A percentile compares a stretch with the other conserved stretches of the same genome.
These are phyloP conservation scores for Pichia deserticola DNA, from an alignment of 805 yeast species.

Conservation along the genomic window DNA sequence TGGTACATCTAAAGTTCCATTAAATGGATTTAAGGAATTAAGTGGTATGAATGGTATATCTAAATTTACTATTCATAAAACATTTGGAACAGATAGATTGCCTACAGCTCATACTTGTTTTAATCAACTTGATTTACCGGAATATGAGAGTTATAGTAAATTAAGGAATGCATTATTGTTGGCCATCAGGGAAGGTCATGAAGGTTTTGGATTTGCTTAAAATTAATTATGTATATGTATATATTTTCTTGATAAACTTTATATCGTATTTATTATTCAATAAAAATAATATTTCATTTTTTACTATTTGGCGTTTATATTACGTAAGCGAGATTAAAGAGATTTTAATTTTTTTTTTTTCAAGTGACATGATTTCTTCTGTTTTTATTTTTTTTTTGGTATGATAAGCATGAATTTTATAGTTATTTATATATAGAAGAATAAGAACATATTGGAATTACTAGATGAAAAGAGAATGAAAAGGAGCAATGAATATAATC, in stretches of 20 bases:
- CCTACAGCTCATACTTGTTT: slow-evolving; percentile 97
- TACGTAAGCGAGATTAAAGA: too few species aligned
- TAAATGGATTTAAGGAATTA: slow-evolving; percentile 85
- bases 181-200: slow-evolving; percentile 92
- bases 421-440: too few species aligned
- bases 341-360: too few species aligned
- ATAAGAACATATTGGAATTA: too few species aligned
- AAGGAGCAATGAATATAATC: neutral
- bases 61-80: slow-evolving; percentile 84
- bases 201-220: slow-evolving; percentile 85
- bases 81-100: slow-evolving; percentile 73
- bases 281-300: neutral
- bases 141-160: slow-evolving; percentile 82
- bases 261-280: neutral
- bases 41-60: slow-evolving; percentile 82
- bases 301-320: too few species aligned
- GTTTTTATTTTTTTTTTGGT: neutral
- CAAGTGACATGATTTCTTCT: too few species aligned
- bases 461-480: neutral
- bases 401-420: too few species aligned
- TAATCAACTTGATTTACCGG: slow-evolving; percentile 91
- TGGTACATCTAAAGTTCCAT: slow-evolving; percentile 94
- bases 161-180: slow-evolving; percentile 70
- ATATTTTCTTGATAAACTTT: neutral
- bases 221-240: neutral